Conservation (phyloP, 768 basidiomycete genomes). For the Lentinula lateritia region DNA sequence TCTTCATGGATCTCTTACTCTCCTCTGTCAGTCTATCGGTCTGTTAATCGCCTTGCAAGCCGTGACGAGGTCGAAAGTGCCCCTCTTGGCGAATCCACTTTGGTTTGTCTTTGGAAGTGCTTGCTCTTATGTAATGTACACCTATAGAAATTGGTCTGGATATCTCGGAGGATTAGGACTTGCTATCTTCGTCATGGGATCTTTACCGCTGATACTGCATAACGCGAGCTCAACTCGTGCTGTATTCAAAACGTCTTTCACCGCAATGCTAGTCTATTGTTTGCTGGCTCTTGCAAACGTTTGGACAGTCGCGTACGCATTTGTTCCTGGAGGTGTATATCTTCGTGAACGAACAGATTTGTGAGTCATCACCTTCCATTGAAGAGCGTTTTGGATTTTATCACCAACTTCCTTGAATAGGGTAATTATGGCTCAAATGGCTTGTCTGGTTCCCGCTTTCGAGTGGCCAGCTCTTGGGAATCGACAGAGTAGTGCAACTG, state of each 20-base stretch:
- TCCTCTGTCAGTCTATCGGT: conserved; percentile 58
- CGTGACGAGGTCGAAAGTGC: neutral
- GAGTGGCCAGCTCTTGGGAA: conserved; percentile 24
- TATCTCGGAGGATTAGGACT: conserved; percentile 63
- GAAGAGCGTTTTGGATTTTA: neutral
- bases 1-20: conserved; percentile 62
- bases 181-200: conserved; percentile 59
- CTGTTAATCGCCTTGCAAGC: conserved; percentile 34
- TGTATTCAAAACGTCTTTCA: conserved; percentile 45
- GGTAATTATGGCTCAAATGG: conserved; percentile 49
- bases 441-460: conserved; percentile 44
- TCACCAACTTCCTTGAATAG: conserved; percentile 22
- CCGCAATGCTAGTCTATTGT: conserved; percentile 55
- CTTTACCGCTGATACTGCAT: conserved; percentile 50
- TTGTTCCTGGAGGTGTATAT: conserved; percentile 74
- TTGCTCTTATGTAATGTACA: conserved; percentile 52
- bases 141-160: conserved; percentile 60
- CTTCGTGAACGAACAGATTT: conserved; percentile 75
- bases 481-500: neutral
- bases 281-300: conserved; percentile 64
- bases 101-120: conserved; percentile 53
- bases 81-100: conserved; percentile 34
- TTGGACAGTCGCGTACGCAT: conserved; percentile 88
- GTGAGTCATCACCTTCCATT: conserved; percentile 32
- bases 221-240: conserved; percentile 36